Percentiles rank a stretch among this genome's conserved stretches.
Evolutionary conservation across 2,329 filamentous ascomycete genomes (phyloP).

Genomic region (Clonostachys rhizophaga): DNA sequence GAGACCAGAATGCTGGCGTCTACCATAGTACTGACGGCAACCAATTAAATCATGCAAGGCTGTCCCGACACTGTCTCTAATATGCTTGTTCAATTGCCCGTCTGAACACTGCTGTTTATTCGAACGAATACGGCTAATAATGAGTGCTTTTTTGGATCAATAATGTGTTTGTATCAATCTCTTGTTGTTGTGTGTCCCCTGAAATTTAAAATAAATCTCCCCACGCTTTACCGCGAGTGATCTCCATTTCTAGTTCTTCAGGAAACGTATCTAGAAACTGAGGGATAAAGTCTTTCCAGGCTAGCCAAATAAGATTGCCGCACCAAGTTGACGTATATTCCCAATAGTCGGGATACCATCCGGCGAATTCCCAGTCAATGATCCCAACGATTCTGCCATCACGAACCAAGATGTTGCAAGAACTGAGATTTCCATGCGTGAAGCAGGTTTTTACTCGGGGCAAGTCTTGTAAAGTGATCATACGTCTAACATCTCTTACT

Average conservation of each 20-base stretch:
- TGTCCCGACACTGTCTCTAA: too few relatives aligned
- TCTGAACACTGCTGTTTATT: too few relatives aligned
- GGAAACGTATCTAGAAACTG: slow-evolving; percentile 8
- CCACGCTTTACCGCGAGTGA: slow-evolving; percentile 8
- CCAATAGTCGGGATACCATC: slow-evolving; percentile 26
- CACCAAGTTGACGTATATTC: slow-evolving; percentile 18
- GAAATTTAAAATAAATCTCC: slow-evolving; percentile 3
- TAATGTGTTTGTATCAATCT: too few relatives aligned
- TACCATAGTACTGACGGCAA: too few relatives aligned
- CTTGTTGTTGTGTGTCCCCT: background rate
- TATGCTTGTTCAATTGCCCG: too few relatives aligned
- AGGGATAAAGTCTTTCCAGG: slow-evolving; percentile 13
- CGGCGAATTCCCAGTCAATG: slow-evolving; percentile 24
- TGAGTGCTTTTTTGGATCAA: too few relatives aligned
- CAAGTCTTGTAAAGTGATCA: slow-evolving; percentile 8
- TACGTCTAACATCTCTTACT: slow-evolving; percentile 3
- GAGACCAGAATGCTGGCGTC: too few relatives aligned
- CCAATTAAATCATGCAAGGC: too few relatives aligned
- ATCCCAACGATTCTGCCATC: slow-evolving; percentile 38
- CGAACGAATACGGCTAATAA: too few relatives aligned
- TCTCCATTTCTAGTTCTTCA: slow-evolving; percentile 8
- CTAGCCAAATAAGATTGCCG: slow-evolving; percentile 13
- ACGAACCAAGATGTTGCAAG: slow-evolving; percentile 32
- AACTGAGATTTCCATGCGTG: slow-evolving; percentile 38
- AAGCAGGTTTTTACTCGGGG: slow-evolving; percentile 19